phyloP scores from a whole-genome alignment of 768 basidiomycete genomes.

The Psilocybe cyanescens region DNA sequence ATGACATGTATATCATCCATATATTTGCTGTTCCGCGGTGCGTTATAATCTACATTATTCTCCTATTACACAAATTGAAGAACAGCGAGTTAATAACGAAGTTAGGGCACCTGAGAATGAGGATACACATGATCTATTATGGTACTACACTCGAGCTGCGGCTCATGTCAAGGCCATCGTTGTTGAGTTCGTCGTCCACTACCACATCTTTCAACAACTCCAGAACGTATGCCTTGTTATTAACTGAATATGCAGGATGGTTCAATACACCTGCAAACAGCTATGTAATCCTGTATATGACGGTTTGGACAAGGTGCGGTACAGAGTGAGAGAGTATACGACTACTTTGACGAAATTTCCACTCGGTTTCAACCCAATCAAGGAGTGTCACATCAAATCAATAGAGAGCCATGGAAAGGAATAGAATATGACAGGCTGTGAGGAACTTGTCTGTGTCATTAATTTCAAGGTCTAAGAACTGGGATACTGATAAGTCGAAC shows the following conservation, averaged over 20 bases:
- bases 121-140: too few relatives aligned
- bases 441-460: slow-evolving; percentile 8
- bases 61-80: too few relatives aligned
- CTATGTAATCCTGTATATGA: background rate
- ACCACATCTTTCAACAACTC: too few relatives aligned
- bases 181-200: too few relatives aligned
- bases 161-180: too few relatives aligned
- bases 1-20: too few relatives aligned
- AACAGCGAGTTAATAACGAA: too few relatives aligned
- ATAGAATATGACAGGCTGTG: slow-evolving; percentile 14
- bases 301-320: background rate
- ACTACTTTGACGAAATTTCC: slow-evolving; percentile 17
- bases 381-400: too few relatives aligned
- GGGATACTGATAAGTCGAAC: background rate
- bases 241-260: background rate
- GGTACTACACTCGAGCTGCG: too few relatives aligned
- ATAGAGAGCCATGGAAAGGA: slow-evolving; percentile 14
- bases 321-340: slow-evolving; percentile 22
- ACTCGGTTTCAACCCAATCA: background rate
- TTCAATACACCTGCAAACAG: background rate
- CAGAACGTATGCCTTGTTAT: background rate
- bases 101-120: too few relatives aligned
- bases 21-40: too few relatives aligned
- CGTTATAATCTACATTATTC: too few relatives aligned
- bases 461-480: background rate